A percentile compares a stretch with the other conserved stretches of the same genome.
These are phyloP conservation scores for Colletotrichum musae DNA, from an alignment of 2,329 filamentous ascomycete genomes.

Conservation along the genomic window DNA sequence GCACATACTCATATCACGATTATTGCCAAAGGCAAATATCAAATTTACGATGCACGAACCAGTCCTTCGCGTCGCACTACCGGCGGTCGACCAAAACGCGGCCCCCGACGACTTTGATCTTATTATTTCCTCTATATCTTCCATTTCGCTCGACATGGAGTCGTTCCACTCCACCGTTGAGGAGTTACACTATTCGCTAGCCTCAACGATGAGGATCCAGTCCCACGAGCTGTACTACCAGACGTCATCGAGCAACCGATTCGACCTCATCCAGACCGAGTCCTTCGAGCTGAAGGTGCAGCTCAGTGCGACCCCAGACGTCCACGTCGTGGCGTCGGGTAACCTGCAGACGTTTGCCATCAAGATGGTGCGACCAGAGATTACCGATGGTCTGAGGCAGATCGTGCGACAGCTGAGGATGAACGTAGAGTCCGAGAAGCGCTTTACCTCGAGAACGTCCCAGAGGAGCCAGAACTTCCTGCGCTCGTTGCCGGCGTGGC, in stretches of 20 bases:
- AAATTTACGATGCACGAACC: slow-evolving; percentile 98
- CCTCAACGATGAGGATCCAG: slow-evolving; percentile 85
- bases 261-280: slow-evolving; percentile 90
- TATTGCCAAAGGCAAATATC: slow-evolving; percentile 92
- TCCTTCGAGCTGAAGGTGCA: slow-evolving; percentile 89
- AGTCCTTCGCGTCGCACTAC: slow-evolving; percentile 89
- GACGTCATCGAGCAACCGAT: slow-evolving; percentile 83
- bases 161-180: slow-evolving; percentile 92
- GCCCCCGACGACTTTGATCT: slow-evolving; percentile 90
- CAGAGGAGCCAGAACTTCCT: slow-evolving; percentile 75
- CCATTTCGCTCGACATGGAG: slow-evolving; percentile 91
- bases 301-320: slow-evolving; percentile 86
- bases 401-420: slow-evolving; percentile 88
- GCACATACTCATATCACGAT: slow-evolving; percentile 85
- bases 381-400: slow-evolving; percentile 91
- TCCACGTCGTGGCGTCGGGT: slow-evolving; percentile 84
- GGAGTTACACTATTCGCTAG: slow-evolving; percentile 88
- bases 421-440: slow-evolving; percentile 76
- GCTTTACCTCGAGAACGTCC: slow-evolving; percentile 61
- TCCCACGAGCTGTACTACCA: slow-evolving; percentile 96
- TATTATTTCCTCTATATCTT: slow-evolving; percentile 95
- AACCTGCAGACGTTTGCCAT: slow-evolving; percentile 89
- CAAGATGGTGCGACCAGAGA: slow-evolving; percentile 92
- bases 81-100: slow-evolving; percentile 76
- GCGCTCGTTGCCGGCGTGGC: slow-evolving; percentile 85